A percentile compares a stretch with the other conserved stretches of the same genome.
Conservation (phyloP, 345 rosid genomes). For the Populus ilicifolia region DNA sequence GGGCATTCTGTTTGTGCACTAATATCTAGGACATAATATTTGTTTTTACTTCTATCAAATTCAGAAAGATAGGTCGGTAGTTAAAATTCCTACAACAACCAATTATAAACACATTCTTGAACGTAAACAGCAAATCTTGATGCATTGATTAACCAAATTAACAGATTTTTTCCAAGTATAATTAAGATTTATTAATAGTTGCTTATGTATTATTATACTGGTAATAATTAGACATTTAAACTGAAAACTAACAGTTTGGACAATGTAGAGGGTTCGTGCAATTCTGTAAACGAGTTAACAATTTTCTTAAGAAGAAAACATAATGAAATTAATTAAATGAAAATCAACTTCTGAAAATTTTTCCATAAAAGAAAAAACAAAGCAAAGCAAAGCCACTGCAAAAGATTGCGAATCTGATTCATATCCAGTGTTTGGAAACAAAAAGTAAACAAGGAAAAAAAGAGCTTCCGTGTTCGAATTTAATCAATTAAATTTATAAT, state of each 20-base stretch:
- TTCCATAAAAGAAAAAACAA: too few species aligned
- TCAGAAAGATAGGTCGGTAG: neutral
- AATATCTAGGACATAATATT: neutral
- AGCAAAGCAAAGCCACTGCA: too few species aligned
- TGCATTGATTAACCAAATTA: too few species aligned
- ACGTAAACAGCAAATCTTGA: too few species aligned
- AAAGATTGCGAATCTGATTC: neutral
- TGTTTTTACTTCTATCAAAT: neutral
- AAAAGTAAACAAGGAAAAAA: neutral
- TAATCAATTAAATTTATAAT: neutral
- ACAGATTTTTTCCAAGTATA: too few species aligned
- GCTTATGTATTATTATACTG: too few species aligned
- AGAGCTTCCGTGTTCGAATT: neutral
- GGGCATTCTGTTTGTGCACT: slow-evolving; percentile 3
- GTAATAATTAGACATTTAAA: too few species aligned
- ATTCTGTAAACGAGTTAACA: too few species aligned
- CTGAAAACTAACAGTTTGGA: neutral
- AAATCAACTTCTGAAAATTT: too few species aligned
- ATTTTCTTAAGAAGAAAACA: too few species aligned
- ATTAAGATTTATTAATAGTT: too few species aligned
- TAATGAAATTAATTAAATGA: too few species aligned
- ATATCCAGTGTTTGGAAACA: neutral
- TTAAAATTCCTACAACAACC: neutral
- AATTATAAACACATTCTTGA: neutral
- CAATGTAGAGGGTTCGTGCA: neutral